Conservation (phyloP, 768 basidiomycete genomes). For the Trametes elegans region DNA sequence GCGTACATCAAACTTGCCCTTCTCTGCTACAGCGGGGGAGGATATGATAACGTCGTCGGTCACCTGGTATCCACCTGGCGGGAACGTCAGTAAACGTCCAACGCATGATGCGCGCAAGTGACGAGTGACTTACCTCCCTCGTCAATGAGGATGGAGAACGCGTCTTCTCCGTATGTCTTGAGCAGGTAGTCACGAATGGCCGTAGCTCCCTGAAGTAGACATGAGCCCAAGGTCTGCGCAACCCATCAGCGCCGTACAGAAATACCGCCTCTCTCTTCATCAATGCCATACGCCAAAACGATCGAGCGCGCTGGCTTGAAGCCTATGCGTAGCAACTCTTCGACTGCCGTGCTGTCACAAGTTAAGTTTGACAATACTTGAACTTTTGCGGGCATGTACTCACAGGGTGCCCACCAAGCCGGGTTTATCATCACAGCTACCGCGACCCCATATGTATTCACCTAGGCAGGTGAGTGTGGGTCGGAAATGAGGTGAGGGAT, state of each 20-base stretch:
- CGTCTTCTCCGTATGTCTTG: conserved; percentile 63
- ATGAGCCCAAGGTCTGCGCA: neutral
- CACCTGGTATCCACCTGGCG: conserved; percentile 47
- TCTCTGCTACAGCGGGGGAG: conserved; percentile 66
- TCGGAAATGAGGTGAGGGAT: neutral
- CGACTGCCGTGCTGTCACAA: conserved; percentile 37
- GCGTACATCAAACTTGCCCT: conserved; percentile 62
- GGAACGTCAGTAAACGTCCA: neutral
- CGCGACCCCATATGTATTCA: conserved; percentile 75
- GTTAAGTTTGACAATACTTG: neutral
- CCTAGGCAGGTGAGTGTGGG: conserved; percentile 29
- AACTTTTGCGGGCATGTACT: neutral
- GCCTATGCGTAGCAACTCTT: conserved; percentile 42
- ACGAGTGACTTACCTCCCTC: conserved; percentile 64
- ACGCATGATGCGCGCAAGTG: neutral
- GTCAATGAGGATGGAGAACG: conserved; percentile 79
- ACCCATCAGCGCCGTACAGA: conserved; percentile 13
- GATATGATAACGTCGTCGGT: conserved; percentile 56
- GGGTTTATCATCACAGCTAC: conserved; percentile 72
- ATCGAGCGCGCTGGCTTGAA: conserved; percentile 44
- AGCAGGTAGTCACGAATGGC: conserved; percentile 47
- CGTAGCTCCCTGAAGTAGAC: conserved; percentile 49
- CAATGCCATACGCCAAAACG: conserved; percentile 45
- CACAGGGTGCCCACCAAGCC: conserved; percentile 69
- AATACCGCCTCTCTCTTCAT: conserved; percentile 44